Base-by-base conservation (phyloP, 1,284 basidiomycete genomes). In the Vanrija sp. region DNA sequence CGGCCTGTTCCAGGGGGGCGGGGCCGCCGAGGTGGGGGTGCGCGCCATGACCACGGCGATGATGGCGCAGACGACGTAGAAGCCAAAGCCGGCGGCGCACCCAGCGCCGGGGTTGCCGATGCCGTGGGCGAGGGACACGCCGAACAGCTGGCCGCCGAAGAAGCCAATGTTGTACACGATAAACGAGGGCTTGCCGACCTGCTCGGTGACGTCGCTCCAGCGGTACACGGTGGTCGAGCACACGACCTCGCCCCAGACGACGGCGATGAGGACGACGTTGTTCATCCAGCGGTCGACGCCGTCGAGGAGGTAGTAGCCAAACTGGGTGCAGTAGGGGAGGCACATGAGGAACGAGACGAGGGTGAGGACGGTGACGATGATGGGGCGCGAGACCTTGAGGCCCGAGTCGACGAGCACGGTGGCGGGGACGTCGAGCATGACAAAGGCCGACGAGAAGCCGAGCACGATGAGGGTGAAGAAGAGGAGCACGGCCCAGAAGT, bases 391-490 rank as follows among this genome's bases (percentile, higher is more conserved):
- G 49, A 53, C 44, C 16, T 51, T 49, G 22, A 52, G 35, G 7
- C 61, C 61, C 23, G 51, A 45, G 53, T 63, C 61, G 45, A 63
- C 55, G 7, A 57, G 31, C 12, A 61, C 41, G 1, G 61, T 63
- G 16, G 57, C 59, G 15, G 54, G 54, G n/a, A 61, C 61, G 45
- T 63, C 61, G 41, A 63, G 57, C 61, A 63, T 63, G 54, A 61
- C 61, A 39, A 63, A 63, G 1, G 61, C 61, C 7, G 56, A 59
- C 12, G 38, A 45, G 50, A 63, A 63, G 6, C 61, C 61, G 22
- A 63, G 59, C 14, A 61, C 57, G 39, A 63, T 63, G 38, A 63
- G 48, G 3, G 61, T 63, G 50, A 61, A 60, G 57, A 61, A 63
- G 12, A 63, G 54, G 18, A 61, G 51, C 20, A 63, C 27, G 10